Conservation (phyloP, 495 filamentous ascomycete species). For the Penicillium herquei region DNA sequence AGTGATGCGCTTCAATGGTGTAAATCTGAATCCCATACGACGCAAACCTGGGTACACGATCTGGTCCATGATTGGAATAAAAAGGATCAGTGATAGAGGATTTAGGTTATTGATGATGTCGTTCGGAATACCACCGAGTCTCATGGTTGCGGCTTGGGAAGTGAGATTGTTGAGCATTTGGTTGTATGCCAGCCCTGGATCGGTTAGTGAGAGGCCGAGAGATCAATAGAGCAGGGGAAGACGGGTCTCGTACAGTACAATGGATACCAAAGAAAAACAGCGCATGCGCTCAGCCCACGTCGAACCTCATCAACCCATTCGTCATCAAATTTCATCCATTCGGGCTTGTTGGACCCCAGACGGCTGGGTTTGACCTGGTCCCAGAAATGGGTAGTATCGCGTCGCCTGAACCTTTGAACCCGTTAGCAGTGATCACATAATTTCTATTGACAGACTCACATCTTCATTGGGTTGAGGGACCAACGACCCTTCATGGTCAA, state of each 20-base stretch:
- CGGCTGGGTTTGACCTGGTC: constrained; percentile 64
- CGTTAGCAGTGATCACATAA: neutral
- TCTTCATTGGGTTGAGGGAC: constrained; percentile 51
- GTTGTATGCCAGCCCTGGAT: constrained; percentile 53
- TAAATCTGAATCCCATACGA: constrained; percentile 61
- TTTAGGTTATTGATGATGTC: constrained; percentile 78
- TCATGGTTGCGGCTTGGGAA: constrained; percentile 71
- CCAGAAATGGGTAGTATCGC: constrained; percentile 53
- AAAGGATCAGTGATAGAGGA: constrained; percentile 71
- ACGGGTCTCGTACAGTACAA: constrained; percentile 51
- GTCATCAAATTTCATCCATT: constrained; percentile 74
- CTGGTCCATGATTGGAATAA: constrained; percentile 72
- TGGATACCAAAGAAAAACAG: constrained; percentile 66
- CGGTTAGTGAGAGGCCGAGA: neutral
- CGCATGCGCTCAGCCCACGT: constrained; percentile 67
- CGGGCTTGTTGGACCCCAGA: constrained; percentile 35
- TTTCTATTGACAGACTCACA: constrained; percentile 16
- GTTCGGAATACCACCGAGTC: constrained; percentile 69
- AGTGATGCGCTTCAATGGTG: constrained; percentile 72
- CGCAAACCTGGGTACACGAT: constrained; percentile 68
- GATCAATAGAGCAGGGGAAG: neutral
- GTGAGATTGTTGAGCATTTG: constrained; percentile 69
- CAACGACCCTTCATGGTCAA: constrained; percentile 64
- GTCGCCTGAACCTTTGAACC: constrained; percentile 41
- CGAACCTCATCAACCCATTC: constrained; percentile 71